phyloP scores from a whole-genome alignment of 768 basidiomycete genomes.

The Boletus reticulatus region DNA sequence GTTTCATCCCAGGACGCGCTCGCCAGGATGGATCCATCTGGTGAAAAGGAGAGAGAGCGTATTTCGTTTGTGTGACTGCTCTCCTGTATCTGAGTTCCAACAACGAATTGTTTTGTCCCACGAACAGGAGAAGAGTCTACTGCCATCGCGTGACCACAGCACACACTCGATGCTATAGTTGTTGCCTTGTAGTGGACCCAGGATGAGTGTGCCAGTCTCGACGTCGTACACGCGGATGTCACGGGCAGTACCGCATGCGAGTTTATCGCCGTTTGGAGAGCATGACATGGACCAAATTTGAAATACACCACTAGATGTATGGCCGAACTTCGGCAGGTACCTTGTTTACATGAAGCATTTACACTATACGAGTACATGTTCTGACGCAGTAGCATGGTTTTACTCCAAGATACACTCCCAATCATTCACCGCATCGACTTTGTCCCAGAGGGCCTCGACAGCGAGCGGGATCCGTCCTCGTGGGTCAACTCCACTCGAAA shows the following conservation, averaged over 20 bases:
- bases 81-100: slow-evolving; percentile 6
- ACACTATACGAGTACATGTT: no score
- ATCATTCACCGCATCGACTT: slow-evolving; percentile 67
- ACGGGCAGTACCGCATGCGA: neutral
- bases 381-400: no score
- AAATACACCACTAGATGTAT: no score
- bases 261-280: neutral
- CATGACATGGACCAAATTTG: neutral
- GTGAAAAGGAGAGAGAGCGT: neutral
- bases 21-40: slow-evolving; percentile 6
- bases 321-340: no score
- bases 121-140: no score
- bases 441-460: slow-evolving; percentile 88
- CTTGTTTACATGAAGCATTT: no score
- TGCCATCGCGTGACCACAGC: slow-evolving; percentile 8
- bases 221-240: neutral
- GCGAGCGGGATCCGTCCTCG: slow-evolving; percentile 72
- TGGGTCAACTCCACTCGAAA: slow-evolving; percentile 39
- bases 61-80: slow-evolving; percentile 7
- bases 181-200: neutral
- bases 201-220: neutral
- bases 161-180: neutral
- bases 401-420: slow-evolving; percentile 87
- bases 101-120: slow-evolving; percentile 3
- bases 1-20: neutral